Percentiles rank a stretch among this genome's conserved stretches.
Evolutionary conservation across 2,329 filamentous ascomycete species (phyloP).

Genomic region (Triangularia setosa): DNA sequence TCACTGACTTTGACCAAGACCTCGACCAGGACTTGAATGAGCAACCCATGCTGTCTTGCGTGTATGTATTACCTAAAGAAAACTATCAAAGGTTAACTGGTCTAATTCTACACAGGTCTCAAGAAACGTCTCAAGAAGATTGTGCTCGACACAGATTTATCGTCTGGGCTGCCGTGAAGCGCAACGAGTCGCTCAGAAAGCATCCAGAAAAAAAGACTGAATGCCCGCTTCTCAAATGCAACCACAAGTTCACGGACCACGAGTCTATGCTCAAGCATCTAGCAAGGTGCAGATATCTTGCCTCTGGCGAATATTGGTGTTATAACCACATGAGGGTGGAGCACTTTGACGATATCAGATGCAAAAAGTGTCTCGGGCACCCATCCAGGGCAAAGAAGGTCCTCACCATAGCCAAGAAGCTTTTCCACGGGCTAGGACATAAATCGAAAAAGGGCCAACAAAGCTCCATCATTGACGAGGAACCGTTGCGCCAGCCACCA

Average conservation of each 20-base stretch:
- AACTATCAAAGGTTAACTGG: background rate
- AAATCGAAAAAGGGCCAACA: slow-evolving; percentile 39
- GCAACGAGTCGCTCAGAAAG: slow-evolving; percentile 48
- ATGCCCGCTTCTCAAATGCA: slow-evolving; percentile 51
- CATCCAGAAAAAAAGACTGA: slow-evolving; percentile 44
- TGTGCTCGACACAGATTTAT: slow-evolving; percentile 53
- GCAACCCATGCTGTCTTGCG: slow-evolving; percentile 24
- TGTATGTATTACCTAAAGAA: slow-evolving; percentile 23
- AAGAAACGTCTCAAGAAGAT: slow-evolving; percentile 43
- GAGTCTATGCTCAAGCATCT: slow-evolving; percentile 53
- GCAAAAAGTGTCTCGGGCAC: slow-evolving; percentile 47
- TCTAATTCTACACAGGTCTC: slow-evolving; percentile 34
- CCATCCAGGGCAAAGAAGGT: slow-evolving; percentile 50
- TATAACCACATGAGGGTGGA: slow-evolving; percentile 52
- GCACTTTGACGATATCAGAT: slow-evolving; percentile 49
- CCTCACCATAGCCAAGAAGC: slow-evolving; percentile 49
- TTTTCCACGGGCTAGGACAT: slow-evolving; percentile 51
- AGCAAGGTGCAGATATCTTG: slow-evolving; percentile 45
- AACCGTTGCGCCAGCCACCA: slow-evolving; percentile 36
- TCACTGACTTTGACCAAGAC: slow-evolving; percentile 1
- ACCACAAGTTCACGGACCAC: slow-evolving; percentile 47
- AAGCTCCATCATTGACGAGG: slow-evolving; percentile 31
- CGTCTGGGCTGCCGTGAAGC: slow-evolving; percentile 53
- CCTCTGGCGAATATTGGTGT: slow-evolving; percentile 52
- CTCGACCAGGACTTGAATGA: slow-evolving; percentile 8